phyloP scores from a whole-genome alignment of 1,284 basidiomycete species.

The Sanguinoderma infundibulare region DNA sequence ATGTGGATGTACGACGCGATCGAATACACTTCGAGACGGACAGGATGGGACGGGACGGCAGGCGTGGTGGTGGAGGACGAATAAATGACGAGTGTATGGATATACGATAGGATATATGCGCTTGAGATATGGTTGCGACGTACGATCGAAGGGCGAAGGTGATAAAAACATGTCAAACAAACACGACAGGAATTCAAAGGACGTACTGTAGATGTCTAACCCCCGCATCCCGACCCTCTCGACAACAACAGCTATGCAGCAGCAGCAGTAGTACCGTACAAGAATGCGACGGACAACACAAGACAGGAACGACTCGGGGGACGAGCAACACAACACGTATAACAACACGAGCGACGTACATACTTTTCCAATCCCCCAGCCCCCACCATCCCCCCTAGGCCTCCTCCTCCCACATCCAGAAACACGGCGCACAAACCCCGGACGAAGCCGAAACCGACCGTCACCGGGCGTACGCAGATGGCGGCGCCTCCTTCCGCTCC shows the following conservation, averaged over 20 bases:
- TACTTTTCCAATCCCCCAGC: neutral
- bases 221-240: neutral
- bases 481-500: conserved; percentile 31
- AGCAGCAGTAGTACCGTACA: neutral
- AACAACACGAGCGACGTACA: neutral
- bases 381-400: no score
- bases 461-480: conserved; percentile 17
- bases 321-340: neutral
- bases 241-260: neutral
- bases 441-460: no score
- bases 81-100: no score
- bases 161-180: conserved; percentile 3
- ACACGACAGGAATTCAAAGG: no score
- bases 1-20: no score
- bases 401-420: no score
- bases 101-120: no score
- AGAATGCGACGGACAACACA: neutral
- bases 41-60: no score
- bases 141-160: conserved; percentile 1
- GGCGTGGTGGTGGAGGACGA: no score
- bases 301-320: neutral
- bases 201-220: neutral
- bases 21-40: no score
- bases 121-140: no score
- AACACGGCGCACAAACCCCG: no score